These are phyloP conservation scores for Blepharisma japonicum DNA, from an alignment of 73 alveolate genomes.

Conservation along the genomic window DNA sequence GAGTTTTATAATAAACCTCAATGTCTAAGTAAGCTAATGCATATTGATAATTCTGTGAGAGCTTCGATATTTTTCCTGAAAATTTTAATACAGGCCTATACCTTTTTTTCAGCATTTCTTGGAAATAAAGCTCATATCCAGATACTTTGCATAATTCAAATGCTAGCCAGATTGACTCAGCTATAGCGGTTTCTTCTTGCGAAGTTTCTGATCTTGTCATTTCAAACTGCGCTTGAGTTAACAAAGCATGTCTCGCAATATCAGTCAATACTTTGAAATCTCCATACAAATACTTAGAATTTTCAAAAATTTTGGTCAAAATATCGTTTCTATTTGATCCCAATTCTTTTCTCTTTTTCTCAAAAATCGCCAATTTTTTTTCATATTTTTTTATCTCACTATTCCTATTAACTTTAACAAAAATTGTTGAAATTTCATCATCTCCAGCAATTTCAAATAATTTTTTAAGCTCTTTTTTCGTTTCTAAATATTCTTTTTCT, in stretches of 20 bases:
- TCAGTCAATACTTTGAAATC: neutral
- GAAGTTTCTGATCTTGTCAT: neutral
- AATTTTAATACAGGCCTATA: too few relatives aligned
- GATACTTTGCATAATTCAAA: neutral
- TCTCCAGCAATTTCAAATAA: neutral
- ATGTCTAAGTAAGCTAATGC: too few relatives aligned
- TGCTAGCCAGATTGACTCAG: neutral
- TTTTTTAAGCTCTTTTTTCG: neutral
- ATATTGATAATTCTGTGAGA: too few relatives aligned
- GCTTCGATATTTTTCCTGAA: too few relatives aligned
- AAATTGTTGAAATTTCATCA: neutral
- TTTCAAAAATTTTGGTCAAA: neutral
- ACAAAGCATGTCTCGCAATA: conserved; percentile 1
- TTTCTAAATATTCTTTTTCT: neutral
- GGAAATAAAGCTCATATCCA: neutral
- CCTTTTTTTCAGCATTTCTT: neutral
- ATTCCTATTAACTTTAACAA: neutral
- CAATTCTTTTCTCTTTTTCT: neutral
- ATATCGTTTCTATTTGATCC: neutral
- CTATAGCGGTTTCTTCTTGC: neutral
- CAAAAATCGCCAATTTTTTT: neutral
- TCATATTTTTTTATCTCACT: neutral
- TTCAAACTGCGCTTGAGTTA: neutral
- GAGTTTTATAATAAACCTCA: too few relatives aligned
- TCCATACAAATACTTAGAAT: neutral